A percentile compares a stretch with the other conserved stretches of the same genome.
Evolutionary conservation across 768 basidiomycete genomes (phyloP).

Genomic region (Cystobasidium onofrii): DNA sequence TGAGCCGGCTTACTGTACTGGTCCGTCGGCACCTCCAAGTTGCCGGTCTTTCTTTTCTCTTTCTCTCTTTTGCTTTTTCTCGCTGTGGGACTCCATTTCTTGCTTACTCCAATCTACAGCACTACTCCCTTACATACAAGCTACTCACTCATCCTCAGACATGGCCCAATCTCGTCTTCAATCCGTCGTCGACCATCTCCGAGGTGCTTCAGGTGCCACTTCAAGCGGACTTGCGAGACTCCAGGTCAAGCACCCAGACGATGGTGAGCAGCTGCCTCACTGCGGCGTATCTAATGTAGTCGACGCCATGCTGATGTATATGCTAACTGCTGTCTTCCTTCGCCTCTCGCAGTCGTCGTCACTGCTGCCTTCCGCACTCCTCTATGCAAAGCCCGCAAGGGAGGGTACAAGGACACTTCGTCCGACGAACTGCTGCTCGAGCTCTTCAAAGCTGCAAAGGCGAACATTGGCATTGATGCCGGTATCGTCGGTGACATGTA

Average conservation of each 20-base stretch:
- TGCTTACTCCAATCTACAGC: no score
- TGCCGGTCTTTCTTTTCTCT: not conserved
- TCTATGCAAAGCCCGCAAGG: constrained; percentile 29
- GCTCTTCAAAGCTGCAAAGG: constrained; percentile 27
- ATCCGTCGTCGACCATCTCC: constrained; percentile 24
- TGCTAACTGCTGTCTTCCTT: not conserved
- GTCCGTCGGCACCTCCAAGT: not conserved
- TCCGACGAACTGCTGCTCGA: constrained; percentile 21
- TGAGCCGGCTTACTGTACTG: not conserved
- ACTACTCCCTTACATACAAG: no score
- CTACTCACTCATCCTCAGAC: not conserved
- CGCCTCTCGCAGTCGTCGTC: constrained; percentile 26
- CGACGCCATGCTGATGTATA: not conserved
- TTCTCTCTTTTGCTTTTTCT: not conserved
- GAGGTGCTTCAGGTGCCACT: constrained; percentile 5
- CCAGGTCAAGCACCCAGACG: constrained; percentile 23
- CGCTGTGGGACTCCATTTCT: constrained; percentile 1
- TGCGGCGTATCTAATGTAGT: no score
- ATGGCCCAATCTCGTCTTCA: constrained; percentile 28
- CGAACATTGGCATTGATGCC: constrained; percentile 20
- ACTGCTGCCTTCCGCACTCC: constrained; percentile 23
- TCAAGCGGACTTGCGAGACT: constrained; percentile 14
- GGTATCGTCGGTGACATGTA: constrained; percentile 28
- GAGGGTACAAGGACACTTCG: constrained; percentile 29
- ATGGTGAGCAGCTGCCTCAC: constrained; percentile 6